A percentile compares a stretch with the other conserved stretches of the same genome.
These are phyloP conservation scores for Acer campestre DNA, from an alignment of 345 rosid species.

Conservation along the genomic window DNA sequence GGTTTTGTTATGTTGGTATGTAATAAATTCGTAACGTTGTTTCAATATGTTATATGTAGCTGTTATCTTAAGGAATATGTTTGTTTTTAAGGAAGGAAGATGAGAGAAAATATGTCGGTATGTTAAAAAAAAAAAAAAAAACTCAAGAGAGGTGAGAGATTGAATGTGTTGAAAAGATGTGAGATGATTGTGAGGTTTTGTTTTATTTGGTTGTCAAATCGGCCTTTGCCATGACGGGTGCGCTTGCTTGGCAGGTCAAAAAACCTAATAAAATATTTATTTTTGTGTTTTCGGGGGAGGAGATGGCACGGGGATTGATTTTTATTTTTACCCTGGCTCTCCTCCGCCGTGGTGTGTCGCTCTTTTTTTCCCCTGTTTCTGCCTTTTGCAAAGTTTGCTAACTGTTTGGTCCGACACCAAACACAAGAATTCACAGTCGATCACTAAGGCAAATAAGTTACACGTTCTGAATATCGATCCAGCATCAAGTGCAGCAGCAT, in stretches of 20 bases:
- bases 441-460: not conserved
- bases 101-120: not conserved
- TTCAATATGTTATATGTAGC: not conserved
- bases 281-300: slow-evolving; percentile 35
- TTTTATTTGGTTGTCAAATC: slow-evolving; percentile 39
- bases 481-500: not conserved
- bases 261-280: slow-evolving; percentile 15
- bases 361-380: no score
- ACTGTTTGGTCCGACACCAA: not conserved
- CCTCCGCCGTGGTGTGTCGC: slow-evolving; percentile 27
- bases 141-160: not conserved
- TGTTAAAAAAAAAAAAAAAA: no score
- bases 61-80: not conserved
- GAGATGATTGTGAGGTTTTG: not conserved
- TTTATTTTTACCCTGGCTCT: slow-evolving; percentile 41
- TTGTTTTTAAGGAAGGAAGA: not conserved
- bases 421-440: not conserved
- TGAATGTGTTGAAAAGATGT: not conserved
- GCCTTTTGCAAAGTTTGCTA: no score
- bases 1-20: not conserved
- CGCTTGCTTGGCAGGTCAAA: slow-evolving; percentile 96
- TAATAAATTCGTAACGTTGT: not conserved
- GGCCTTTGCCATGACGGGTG: slow-evolving; percentile 96
- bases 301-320: slow-evolving; percentile 39
- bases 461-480: not conserved